Percentiles rank a stretch among this genome's conserved stretches.
phyloP scores from a whole-genome alignment of 352 stramenopile species.

The Elongisporangium undulatum region DNA sequence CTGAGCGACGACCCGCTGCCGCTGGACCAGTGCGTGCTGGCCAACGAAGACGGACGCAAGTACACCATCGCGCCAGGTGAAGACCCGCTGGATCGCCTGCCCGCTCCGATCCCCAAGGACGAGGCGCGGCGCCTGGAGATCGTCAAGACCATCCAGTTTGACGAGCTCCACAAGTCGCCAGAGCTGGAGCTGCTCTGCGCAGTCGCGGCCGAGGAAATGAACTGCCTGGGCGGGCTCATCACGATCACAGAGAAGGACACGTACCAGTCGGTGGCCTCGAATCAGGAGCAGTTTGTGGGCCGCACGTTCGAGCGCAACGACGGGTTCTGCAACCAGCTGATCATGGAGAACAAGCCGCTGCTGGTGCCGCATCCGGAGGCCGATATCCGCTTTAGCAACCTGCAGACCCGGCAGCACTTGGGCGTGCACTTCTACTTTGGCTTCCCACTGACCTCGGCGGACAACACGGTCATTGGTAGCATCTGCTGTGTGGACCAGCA shows the following conservation, averaged over 20 bases:
- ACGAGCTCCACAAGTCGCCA: background rate
- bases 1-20: conserved; percentile 14
- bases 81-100: background rate
- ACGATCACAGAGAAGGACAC: background rate
- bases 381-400: conserved; percentile 40
- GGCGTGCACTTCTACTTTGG: conserved; percentile 50
- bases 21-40: conserved; percentile 19
- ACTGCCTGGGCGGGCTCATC: background rate
- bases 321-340: conserved; percentile 47
- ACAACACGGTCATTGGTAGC: conserved; percentile 34
- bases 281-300: background rate
- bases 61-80: conserved; percentile 13
- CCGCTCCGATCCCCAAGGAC: background rate
- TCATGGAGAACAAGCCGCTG: conserved; percentile 45
- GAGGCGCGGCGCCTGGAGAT: background rate
- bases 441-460: conserved; percentile 35
- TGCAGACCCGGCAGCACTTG: conserved; percentile 20
- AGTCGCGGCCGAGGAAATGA: background rate
- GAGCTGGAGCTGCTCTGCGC: background rate
- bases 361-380: conserved; percentile 50
- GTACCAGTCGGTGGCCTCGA: background rate
- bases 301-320: conserved; percentile 19
- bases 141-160: background rate
- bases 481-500: conserved; percentile 49
- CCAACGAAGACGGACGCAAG: conserved; percentile 18